Base-by-base conservation (phyloP, 768 basidiomycete genomes). In the Paxillus rubicundulus region DNA sequence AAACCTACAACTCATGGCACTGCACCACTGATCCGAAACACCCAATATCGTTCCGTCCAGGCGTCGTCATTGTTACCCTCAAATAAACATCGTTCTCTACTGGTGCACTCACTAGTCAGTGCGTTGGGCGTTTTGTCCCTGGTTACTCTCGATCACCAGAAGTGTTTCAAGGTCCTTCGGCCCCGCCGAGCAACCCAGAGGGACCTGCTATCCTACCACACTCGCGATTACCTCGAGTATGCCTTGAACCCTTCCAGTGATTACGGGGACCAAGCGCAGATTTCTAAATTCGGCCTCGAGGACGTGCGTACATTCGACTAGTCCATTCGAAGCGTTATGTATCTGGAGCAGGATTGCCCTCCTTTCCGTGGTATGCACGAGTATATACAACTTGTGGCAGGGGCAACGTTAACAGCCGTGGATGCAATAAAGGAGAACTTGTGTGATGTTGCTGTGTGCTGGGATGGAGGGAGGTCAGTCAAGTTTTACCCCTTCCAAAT, bases 381-480 rank as follows among this genome's bases (percentile, higher is more conserved):
- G 3, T 97, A 97, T 57, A 82, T 88, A 5, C 73, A 73, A 5
- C 70, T 85, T 4, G 75, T 96, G 1, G 92, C 86, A 0, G 89
- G 94, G 1, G 88, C 88, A 0, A 81, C 90, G 0, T 72, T 94
- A 36, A 84, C 88, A 2, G 93, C 88, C 0, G 87, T 82, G 3
- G 74, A 77, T 9, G 76, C 80, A 5, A 72, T 98, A 3, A 72
- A 75, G 21, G 70, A 78, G 10, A 69, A 73, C 13, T 40, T 72
- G 2, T 77, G 79, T 5, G 78, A 88, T 27, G 69, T 89, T 27
- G 82, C 87, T 1, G 82, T 98, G 39, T 85, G 81, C 63, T 97
- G 95, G 94, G 94, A 95, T 59, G 95, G 95, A 14, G 95, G 95
- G 46, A 78, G 89, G 84, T 84, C 52, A 46, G 65, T 49, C 9